Evolutionary conservation across 148 eudicot genomes (phyloP), one percentile per base, ranked within the genome.

Genomic region (Salicornia ramosissima): DNA sequence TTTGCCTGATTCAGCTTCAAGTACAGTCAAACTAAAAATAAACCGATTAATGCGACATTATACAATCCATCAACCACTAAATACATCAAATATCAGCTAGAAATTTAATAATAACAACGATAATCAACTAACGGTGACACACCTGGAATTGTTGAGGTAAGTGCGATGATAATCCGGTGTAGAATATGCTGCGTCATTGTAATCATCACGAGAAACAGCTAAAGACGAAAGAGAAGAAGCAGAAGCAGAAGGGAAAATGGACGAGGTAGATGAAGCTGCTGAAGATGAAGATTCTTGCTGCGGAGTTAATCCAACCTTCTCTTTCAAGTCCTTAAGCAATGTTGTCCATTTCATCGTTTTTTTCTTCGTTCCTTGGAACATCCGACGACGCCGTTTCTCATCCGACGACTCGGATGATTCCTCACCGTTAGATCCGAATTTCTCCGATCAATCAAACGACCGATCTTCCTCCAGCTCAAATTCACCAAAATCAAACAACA

Each of bases 291-390:
- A 13, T 34, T 73, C 60, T 36, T 59, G 72, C 47, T 55, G 75
- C 67, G 74, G 89, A 40, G 83, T 78, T 24, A 94, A 73, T 12
- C 99, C 99, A 46, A 95, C 99, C 77, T 83, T 91, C 66, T 88
- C 99, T 81, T 72, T 94, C 56, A 94, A 84, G 72, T 94, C 99
- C 81, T 89, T 89, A 82, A 95, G 96, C 93, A 95, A 87, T 81
- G 96, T 64, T 76, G 69, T 81, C 99, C 99, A 94, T 94, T 90
- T 94, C 97, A 90, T 94, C 91, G 86, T 86, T 79, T 69, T 80
- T 63, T 39, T 57, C 62, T 64, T 68, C 42, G 75, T 75, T 71
- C 81, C 71, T 67, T 54, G 67, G 57, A 76, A 73, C 84, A 78
- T 82, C 46, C 79, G 79, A 74, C 91, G 86, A 71, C 79, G 82